Evolutionary conservation across 2,329 filamentous ascomycete species (phyloP).

Genomic region (Arthrobotrys sinensis): DNA sequence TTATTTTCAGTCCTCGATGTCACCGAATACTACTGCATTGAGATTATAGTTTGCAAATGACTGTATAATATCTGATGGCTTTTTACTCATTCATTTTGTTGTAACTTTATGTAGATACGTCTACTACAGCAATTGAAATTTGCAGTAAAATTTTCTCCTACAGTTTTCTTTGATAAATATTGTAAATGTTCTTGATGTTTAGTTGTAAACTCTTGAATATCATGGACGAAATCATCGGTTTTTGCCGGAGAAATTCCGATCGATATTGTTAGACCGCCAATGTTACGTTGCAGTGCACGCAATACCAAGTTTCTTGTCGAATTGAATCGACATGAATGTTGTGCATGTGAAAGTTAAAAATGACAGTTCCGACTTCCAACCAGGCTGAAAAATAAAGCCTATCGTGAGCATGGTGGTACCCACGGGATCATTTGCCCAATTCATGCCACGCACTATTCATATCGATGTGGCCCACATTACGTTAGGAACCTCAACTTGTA

Average conservation of each 20-base stretch:
- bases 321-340: slow-evolving; percentile 1
- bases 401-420: not conserved
- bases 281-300: slow-evolving; percentile 1
- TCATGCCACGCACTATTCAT: too few relatives aligned
- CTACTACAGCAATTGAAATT: not conserved
- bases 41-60: not conserved
- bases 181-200: not conserved
- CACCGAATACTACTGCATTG: not conserved
- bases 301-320: slow-evolving; percentile 6
- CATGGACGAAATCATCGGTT: not conserved
- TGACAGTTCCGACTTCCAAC: not conserved
- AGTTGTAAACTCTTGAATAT: not conserved
- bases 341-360: slow-evolving; percentile 3
- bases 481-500: not conserved
- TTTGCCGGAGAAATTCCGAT: not conserved
- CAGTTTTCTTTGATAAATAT: not conserved
- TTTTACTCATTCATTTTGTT: not conserved
- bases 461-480: not conserved
- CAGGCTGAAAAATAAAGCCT: not conserved
- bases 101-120: not conserved
- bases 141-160: not conserved
- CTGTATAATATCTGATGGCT: not conserved
- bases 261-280: slow-evolving; percentile 5
- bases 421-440: not conserved
- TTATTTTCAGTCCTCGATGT: not conserved